Percentiles rank a stretch among this genome's conserved stretches.
Evolutionary conservation across 2,329 filamentous ascomycete genomes (phyloP).

Genomic region (Annulohypoxylon truncatum): DNA sequence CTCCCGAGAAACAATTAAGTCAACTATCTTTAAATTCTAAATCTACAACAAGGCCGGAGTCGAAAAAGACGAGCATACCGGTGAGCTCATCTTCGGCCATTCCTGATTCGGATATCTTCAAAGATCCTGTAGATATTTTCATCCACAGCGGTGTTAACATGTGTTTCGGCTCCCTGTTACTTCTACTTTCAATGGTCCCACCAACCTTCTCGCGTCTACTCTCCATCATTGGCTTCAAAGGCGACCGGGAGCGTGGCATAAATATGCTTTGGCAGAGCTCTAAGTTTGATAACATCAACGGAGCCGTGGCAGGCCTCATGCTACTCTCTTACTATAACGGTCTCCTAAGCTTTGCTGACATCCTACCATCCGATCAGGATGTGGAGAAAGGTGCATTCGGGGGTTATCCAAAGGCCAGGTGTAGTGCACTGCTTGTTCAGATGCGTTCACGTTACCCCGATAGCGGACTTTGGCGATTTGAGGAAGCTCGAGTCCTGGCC

Average conservation of each 20-base stretch:
- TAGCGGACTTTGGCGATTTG: constrained; percentile 86
- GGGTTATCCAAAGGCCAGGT: constrained; percentile 77
- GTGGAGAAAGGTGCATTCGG: constrained; percentile 67
- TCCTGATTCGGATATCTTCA: constrained; percentile 72
- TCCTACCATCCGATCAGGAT: constrained; percentile 74
- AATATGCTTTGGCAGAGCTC: constrained; percentile 92
- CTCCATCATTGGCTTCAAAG: constrained; percentile 89
- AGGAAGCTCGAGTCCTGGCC: constrained; percentile 83
- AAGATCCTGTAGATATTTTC: constrained; percentile 84
- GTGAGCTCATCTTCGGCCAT: constrained; percentile 47
- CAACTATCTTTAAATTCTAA: constrained; percentile 42
- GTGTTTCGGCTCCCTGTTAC: constrained; percentile 86
- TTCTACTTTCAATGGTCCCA: constrained; percentile 92
- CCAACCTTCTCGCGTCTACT: constrained; percentile 89
- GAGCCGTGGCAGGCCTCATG: constrained; percentile 86
- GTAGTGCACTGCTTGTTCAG: constrained; percentile 72
- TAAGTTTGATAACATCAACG: constrained; percentile 87
- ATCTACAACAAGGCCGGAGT: constrained; percentile 8
- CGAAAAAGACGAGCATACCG: background rate
- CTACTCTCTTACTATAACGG: constrained; percentile 90
- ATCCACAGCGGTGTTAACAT: constrained; percentile 90
- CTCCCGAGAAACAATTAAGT: constrained; percentile 45
- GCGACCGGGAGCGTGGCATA: constrained; percentile 85
- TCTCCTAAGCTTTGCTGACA: constrained; percentile 87
- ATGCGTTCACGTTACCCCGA: constrained; percentile 85